Evolutionary conservation across 164 flowering plant genomes (phyloP), one percentile per base, ranked within the genome.

Genomic region (Vitis labrusca): DNA sequence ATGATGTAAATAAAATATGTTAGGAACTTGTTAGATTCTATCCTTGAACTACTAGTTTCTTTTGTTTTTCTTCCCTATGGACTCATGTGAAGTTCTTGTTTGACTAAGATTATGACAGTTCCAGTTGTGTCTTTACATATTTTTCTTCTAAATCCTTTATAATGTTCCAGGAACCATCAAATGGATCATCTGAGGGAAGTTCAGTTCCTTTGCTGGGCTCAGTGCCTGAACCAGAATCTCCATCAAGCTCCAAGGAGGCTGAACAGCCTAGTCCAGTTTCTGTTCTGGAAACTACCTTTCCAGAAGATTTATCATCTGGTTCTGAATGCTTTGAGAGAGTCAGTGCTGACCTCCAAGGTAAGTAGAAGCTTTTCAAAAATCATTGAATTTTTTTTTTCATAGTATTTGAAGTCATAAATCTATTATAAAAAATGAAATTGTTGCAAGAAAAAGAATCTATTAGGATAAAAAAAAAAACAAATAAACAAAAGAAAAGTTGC

Each of bases 261-360:
- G 92, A 85, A 56, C 92, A 89, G 69, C 93, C 92, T 10, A 95
- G 94, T 76, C 94, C 97, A 17, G 80, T 87, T 77, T 95, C 98
- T 51, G 85, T 90, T 70, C 75, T 95, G 57, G 92, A 90, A 76
- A 81, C 85, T 69, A 76, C 91, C 68, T 90, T 84, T 73, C 61
- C 62, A 32, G 97, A 87, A 69, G 94, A 95, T 58, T n/a, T 70
- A 8, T 82, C 90, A 66, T 82, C 89, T 53, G 76, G 89, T 76
- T 81, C 93, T 50, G 95, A 94, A 54, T 88, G 94, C 79, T 89
- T 91, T 75, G 94, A 85, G 78, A 84, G 84, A 73, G 78, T 92
- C 78, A 89, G 84, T 80, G 89, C 89, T 74, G 97, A 88, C 65
- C 84, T 93, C 12, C 87, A 86, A 50, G 97, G 97, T 94, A 79